Conservation (phyloP, 139 green algal species). For the Nannochloris sp. region DNA sequence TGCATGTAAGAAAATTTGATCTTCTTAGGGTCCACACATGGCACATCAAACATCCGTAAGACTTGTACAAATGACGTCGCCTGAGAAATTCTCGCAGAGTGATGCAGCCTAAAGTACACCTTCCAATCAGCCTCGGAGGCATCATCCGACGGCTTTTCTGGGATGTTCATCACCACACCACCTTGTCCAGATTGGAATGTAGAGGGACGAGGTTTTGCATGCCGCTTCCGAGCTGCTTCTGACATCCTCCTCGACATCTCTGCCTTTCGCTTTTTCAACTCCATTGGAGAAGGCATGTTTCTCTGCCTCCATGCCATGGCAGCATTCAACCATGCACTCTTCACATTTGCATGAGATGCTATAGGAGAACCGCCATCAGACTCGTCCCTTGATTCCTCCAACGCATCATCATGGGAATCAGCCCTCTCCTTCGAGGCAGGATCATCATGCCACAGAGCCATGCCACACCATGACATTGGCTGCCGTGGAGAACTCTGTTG, state of each 20-base stretch:
- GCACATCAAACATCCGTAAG: constrained; percentile 18
- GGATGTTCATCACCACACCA: too few species aligned
- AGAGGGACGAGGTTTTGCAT: not conserved
- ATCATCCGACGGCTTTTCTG: not conserved
- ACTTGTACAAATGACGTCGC: constrained; percentile 12
- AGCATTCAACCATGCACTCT: constrained; percentile 10
- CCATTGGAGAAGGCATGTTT: constrained; percentile 10
- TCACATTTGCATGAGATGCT: too few species aligned
- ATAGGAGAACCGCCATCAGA: too few species aligned
- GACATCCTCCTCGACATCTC: constrained; percentile 3
- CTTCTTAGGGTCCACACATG: not conserved
- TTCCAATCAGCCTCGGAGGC: not conserved
- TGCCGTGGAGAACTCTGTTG: too few species aligned
- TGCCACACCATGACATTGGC: constrained; percentile 6
- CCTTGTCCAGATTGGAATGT: not conserved
- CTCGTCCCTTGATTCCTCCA: not conserved
- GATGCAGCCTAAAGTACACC: not conserved
- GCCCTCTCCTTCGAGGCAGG: not conserved
- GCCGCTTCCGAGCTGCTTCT: not conserved
- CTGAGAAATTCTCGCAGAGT: not conserved
- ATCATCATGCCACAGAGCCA: not conserved
- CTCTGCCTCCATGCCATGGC: constrained; percentile 22
- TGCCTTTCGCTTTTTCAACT: constrained; percentile 1
- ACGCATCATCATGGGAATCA: not conserved
- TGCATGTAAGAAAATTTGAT: constrained; percentile 16